These are phyloP conservation scores for Talaromyces sp. DNA, from an alignment of 2,329 filamentous ascomycete species.

Conservation along the genomic window DNA sequence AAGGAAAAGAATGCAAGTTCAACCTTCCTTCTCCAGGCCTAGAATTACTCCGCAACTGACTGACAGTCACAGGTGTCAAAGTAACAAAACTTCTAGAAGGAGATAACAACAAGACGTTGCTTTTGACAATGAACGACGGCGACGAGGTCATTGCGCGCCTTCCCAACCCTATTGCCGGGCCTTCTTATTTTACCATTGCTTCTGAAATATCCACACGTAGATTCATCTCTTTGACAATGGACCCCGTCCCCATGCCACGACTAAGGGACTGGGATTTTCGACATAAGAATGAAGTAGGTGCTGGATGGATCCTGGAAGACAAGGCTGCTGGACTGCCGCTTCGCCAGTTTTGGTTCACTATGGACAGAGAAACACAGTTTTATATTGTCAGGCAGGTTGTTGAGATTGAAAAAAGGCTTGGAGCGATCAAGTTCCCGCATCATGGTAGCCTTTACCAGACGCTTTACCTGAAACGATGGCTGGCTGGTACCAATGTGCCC, in stretches of 20 bases:
- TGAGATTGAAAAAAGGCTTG: conserved; percentile 18
- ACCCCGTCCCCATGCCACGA: conserved; percentile 27
- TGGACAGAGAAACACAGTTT: conserved; percentile 10
- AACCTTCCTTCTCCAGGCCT: neutral
- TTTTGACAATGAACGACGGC: conserved; percentile 20
- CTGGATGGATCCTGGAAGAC: conserved; percentile 39
- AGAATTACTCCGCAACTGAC: neutral
- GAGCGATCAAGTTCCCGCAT: conserved; percentile 14
- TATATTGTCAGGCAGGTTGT: conserved; percentile 15
- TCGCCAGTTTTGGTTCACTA: conserved; percentile 24
- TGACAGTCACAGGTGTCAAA: conserved; percentile 11
- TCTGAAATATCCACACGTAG: conserved; percentile 21
- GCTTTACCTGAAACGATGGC: conserved; percentile 14
- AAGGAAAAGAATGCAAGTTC: conserved; percentile 3
- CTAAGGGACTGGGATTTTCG: conserved; percentile 30
- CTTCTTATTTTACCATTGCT: conserved; percentile 16
- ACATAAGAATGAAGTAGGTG: conserved; percentile 30
- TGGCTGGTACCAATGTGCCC: neutral
- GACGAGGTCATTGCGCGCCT: conserved; percentile 15
- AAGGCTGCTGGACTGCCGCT: conserved; percentile 24
- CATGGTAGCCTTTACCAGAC: conserved; percentile 19
- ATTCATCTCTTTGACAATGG: conserved; percentile 12
- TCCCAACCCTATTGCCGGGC: conserved; percentile 15
- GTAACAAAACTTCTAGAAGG: conserved; percentile 20
- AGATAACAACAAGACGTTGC: conserved; percentile 20